Evolutionary conservation across 2,329 filamentous ascomycete genomes (phyloP).

Genomic region (Davidsoniella eucalypti): DNA sequence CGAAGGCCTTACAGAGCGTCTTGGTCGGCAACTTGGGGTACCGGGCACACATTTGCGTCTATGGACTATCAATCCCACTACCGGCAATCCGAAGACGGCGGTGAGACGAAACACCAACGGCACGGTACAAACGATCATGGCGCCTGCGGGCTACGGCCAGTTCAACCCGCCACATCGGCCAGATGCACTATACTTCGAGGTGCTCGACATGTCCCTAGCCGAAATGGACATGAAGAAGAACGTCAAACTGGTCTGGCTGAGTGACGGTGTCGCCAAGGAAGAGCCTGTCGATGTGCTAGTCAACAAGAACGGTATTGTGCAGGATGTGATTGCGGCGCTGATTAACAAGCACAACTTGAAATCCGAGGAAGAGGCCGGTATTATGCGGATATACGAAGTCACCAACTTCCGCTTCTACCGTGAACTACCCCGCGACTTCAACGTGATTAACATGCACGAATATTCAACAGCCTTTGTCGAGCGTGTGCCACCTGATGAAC

Average conservation of each 20-base stretch:
- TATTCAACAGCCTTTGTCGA: constrained; percentile 73
- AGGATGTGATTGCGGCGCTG: constrained; percentile 60
- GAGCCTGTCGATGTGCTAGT: constrained; percentile 72
- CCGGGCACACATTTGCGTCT: constrained; percentile 82
- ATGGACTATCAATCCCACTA: constrained; percentile 64
- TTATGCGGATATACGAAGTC: constrained; percentile 67
- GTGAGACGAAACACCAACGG: constrained; percentile 58
- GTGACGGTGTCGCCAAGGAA: constrained; percentile 85
- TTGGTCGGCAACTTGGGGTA: constrained; percentile 59
- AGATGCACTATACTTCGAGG: constrained; percentile 79
- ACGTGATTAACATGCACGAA: constrained; percentile 71
- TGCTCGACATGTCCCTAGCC: constrained; percentile 82
- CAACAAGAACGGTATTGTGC: constrained; percentile 65
- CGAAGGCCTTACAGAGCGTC: constrained; percentile 69
- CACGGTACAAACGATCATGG: constrained; percentile 65
- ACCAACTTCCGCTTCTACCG: constrained; percentile 74
- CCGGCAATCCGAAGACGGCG: constrained; percentile 58
- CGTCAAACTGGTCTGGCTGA: constrained; percentile 68
- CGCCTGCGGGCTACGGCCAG: constrained; percentile 52
- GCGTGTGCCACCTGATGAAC: constrained; percentile 57
- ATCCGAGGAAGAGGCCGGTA: constrained; percentile 51
- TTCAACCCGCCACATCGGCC: constrained; percentile 52
- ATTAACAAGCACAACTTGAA: constrained; percentile 67
- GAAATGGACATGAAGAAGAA: constrained; percentile 88
- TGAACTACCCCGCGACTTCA: constrained; percentile 51